Percentiles rank a stretch among this genome's conserved stretches.
Conservation (phyloP, 345 rosid genomes). For the Clausena lansium region DNA sequence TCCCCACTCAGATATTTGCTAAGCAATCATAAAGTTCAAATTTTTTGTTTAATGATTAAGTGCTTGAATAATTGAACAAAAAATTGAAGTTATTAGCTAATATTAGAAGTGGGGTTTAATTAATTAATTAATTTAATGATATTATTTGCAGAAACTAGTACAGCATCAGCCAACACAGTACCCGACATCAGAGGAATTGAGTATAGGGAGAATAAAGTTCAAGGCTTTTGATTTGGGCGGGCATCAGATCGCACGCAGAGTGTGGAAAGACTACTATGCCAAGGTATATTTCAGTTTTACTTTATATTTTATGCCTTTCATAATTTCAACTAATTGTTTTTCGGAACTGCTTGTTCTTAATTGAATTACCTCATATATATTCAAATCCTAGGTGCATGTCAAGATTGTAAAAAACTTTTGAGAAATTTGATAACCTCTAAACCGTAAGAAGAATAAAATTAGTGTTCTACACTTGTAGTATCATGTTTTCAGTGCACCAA, state of each 20-base stretch:
- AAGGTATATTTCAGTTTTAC: slow-evolving; percentile 35
- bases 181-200: slow-evolving; percentile 80
- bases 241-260: slow-evolving; percentile 76
- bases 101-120: not conserved
- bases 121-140: not conserved
- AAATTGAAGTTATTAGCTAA: not conserved
- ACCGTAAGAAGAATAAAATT: too few relatives aligned
- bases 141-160: slow-evolving; percentile 53
- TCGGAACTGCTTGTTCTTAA: too few relatives aligned
- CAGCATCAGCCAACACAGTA: slow-evolving; percentile 80
- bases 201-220: slow-evolving; percentile 78
- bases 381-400: too few relatives aligned
- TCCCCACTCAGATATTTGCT: not conserved
- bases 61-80: not conserved
- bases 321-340: too few relatives aligned
- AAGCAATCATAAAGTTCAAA: not conserved
- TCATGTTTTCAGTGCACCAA: not conserved
- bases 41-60: not conserved
- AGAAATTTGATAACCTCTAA: too few relatives aligned
- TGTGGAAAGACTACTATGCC: slow-evolving; percentile 80
- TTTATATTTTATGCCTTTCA: not conserved
- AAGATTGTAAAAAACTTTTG: too few relatives aligned
- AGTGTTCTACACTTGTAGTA: not conserved
- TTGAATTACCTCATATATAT: too few relatives aligned
- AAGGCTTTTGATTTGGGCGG: slow-evolving; percentile 87